Percentiles rank a stretch among this genome's conserved stretches.
Conservation (phyloP, 257 asterid genomes). For the Solanum habrochaites region DNA sequence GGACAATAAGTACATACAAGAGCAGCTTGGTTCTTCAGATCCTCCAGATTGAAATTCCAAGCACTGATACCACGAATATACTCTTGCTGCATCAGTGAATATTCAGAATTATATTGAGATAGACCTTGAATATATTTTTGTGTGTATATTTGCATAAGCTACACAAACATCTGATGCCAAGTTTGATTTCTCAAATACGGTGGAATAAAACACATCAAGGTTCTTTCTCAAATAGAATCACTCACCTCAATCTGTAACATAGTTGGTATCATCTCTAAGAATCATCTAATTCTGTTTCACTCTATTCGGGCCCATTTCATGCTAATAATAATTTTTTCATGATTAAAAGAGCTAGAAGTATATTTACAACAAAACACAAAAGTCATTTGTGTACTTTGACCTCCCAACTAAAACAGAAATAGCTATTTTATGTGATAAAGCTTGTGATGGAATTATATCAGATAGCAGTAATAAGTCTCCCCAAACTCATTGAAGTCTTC, state of each 20-base stretch:
- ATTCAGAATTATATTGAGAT: not conserved
- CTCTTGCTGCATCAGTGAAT: slow-evolving; percentile 64
- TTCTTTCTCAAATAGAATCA: not conserved
- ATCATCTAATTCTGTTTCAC: not conserved
- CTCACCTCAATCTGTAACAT: not conserved
- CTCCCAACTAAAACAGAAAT: not conserved
- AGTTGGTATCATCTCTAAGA: not conserved
- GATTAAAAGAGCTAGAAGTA: not conserved
- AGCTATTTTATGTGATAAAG: not conserved
- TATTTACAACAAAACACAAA: not conserved
- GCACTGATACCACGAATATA: slow-evolving; percentile 95
- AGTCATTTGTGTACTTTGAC: not conserved
- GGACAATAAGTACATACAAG: slow-evolving; percentile 38
- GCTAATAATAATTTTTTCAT: not conserved
- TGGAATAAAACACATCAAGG: not conserved
- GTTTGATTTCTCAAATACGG: not conserved
- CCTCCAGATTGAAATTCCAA: slow-evolving; percentile 94
- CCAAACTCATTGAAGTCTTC: not conserved
- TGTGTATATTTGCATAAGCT: not conserved
- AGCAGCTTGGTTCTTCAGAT: slow-evolving; percentile 90
- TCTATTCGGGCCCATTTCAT: not conserved
- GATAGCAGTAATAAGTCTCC: not conserved
- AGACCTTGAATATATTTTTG: not conserved
- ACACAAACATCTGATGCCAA: not conserved
- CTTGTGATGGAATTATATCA: not conserved